Base-by-base conservation (phyloP, 176 grass and related monocot genomes). In the Saccharum spontaneum region DNA sequence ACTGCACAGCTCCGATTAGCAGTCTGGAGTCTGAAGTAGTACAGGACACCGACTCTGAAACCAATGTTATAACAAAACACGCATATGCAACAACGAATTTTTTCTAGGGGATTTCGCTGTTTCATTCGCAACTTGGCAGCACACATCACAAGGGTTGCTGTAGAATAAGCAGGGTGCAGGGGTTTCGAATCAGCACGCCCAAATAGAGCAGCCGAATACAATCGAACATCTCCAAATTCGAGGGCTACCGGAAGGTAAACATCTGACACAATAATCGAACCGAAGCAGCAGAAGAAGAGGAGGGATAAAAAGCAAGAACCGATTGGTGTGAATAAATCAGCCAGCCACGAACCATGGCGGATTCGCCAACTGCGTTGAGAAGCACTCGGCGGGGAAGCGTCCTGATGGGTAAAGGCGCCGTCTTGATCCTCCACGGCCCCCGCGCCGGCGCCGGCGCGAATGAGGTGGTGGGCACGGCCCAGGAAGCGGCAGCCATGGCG, bases 401-500 rank as follows among this genome's bases (percentile, higher is more conserved):
- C 15, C 33, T 66, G 57, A 40, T 4, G 30, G 79, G 59, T 31
- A 54, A 16, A 74, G 44, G 69, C 43, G 10, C 33, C 16, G 43
- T 43, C 30, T 67, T 80, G 22, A 40, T 34, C 22, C 55, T 86
- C n/a, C 54, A 33, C 33, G 16, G 22, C 43, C 76, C 41, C 57
- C 43, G 55, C 41, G 69, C 57, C 59, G 77, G 85, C 40, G 57
- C 77, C 40, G 67, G 68, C 30, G 84, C 39, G 69, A 87, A 81
- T 44, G 85, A 75, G 60, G 69, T 73, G 85, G 85, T 67, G 41
- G 85, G 45, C 30, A 69, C 59, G 50, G 77, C 22, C 77, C 69
- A 86, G 22, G 67, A 86, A 86, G 77, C 43, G n/a, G 77, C 48
- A 60, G 74, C 69, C 77, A 81, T 87, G 76, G 77, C 9, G 67